Evolutionary conservation across 768 basidiomycete genomes (phyloP).

Genomic region (Russula sp.): DNA sequence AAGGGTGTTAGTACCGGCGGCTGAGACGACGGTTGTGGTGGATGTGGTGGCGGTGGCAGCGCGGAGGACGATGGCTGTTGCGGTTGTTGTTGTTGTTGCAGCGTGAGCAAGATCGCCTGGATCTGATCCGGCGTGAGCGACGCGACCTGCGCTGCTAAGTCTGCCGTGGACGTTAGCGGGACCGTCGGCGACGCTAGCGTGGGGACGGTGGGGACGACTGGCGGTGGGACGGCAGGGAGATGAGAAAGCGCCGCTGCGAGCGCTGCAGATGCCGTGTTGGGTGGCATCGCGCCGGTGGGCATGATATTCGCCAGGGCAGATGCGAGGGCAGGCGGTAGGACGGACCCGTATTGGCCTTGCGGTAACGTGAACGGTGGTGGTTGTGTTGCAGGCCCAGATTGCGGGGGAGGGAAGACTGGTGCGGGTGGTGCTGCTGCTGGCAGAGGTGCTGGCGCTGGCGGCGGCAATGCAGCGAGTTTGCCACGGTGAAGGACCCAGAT

Average conservation of each 20-base stretch:
- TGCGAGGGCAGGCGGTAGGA: conserved; percentile 17
- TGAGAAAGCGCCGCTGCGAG: conserved; percentile 21
- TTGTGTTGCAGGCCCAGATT: neutral
- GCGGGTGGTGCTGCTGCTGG: conserved; percentile 6
- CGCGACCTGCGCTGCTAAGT: conserved; percentile 66
- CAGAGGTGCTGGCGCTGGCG: neutral
- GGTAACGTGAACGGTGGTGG: neutral
- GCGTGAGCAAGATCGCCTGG: conserved; percentile 55
- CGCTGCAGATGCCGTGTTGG: conserved; percentile 9
- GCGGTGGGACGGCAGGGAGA: conserved; percentile 15
- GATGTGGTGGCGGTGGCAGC: neutral
- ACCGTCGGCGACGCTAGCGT: conserved; percentile 30
- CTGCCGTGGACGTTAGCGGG: conserved; percentile 35
- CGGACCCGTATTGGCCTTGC: conserved; percentile 3
- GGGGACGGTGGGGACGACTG: conserved; percentile 27
- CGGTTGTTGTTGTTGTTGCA: conserved; percentile 31
- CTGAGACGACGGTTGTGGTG: neutral
- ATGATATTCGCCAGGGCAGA: conserved; percentile 19
- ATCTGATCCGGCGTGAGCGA: conserved; percentile 73
- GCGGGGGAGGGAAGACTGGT: neutral
- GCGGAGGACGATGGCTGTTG: neutral
- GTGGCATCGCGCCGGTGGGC: neutral
- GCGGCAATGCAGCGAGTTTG: conserved; percentile 44
- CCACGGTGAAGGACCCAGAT: conserved; percentile 85
- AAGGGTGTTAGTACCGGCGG: neutral